phyloP scores from a whole-genome alignment of 345 rosid species.

The Pelargonium nanum region DNA sequence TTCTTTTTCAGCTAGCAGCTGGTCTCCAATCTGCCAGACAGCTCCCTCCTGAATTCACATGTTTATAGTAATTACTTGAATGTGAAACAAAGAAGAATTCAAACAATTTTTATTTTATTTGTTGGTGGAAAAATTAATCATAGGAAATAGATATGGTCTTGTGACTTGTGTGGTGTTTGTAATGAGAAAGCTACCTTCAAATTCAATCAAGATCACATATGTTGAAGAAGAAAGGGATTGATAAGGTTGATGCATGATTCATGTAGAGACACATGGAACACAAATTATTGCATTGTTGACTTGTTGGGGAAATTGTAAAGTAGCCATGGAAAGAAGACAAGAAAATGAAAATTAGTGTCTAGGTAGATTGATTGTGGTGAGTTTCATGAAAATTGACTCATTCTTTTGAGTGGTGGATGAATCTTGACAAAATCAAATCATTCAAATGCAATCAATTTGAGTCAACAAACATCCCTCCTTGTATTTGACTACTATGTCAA shows the following conservation, averaged over 20 bases:
- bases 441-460: background rate
- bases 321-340: background rate
- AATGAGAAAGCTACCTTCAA: too few relatives aligned
- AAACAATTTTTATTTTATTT: too few relatives aligned
- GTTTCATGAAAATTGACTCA: background rate
- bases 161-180: background rate
- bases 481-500: background rate
- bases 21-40: too few relatives aligned
- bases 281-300: background rate
- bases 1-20: too few relatives aligned
- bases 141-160: background rate
- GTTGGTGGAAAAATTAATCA: too few relatives aligned
- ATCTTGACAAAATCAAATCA: background rate
- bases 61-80: too few relatives aligned
- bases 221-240: background rate
- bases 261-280: background rate
- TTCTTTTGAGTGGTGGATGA: background rate
- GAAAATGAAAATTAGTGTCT: too few relatives aligned
- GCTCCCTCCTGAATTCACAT: too few relatives aligned
- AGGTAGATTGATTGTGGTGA: background rate
- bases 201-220: background rate
- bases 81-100: too few relatives aligned
- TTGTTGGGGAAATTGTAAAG: background rate
- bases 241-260: background rate
- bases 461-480: background rate